Conservation (phyloP, 768 basidiomycete genomes). For the Pleurotus tuber-regium region DNA sequence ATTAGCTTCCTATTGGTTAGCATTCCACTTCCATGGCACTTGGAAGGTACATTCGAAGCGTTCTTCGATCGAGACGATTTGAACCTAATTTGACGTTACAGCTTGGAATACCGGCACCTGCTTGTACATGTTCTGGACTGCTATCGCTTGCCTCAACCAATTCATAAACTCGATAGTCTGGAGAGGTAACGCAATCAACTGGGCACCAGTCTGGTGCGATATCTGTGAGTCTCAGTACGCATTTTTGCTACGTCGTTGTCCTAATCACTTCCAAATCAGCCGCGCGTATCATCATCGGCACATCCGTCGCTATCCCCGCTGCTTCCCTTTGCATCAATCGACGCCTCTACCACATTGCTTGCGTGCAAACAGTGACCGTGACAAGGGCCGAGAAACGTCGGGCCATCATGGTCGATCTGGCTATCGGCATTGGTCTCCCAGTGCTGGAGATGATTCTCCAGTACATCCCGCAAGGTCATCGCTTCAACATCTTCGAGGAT, state of each 20-base stretch:
- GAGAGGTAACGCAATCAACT: constrained; percentile 54
- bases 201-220: constrained; percentile 65
- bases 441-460: constrained; percentile 39
- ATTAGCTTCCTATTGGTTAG: constrained; percentile 52
- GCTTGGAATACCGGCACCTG: constrained; percentile 67
- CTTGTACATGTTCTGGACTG: constrained; percentile 69
- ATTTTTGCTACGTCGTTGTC: constrained; percentile 27
- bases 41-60: constrained; percentile 42
- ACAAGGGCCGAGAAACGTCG: constrained; percentile 37
- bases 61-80: not conserved
- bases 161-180: constrained; percentile 73
- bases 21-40: constrained; percentile 69
- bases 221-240: constrained; percentile 34
- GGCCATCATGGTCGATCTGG: constrained; percentile 37
- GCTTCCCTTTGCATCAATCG: constrained; percentile 50
- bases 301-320: constrained; percentile 40
- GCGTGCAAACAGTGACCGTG: constrained; percentile 21
- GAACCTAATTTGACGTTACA: constrained; percentile 10
- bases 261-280: constrained; percentile 27
- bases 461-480: constrained; percentile 54
- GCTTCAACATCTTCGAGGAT: constrained; percentile 58
- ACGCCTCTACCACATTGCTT: constrained; percentile 45
- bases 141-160: constrained; percentile 50
- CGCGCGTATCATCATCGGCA: constrained; percentile 44
- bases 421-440: constrained; percentile 43